Evolutionary conservation across 2,329 filamentous ascomycete genomes (phyloP), one percentile per base, ranked within the genome.

Genomic region (Immersiporthe knoxdaviesiana): DNA sequence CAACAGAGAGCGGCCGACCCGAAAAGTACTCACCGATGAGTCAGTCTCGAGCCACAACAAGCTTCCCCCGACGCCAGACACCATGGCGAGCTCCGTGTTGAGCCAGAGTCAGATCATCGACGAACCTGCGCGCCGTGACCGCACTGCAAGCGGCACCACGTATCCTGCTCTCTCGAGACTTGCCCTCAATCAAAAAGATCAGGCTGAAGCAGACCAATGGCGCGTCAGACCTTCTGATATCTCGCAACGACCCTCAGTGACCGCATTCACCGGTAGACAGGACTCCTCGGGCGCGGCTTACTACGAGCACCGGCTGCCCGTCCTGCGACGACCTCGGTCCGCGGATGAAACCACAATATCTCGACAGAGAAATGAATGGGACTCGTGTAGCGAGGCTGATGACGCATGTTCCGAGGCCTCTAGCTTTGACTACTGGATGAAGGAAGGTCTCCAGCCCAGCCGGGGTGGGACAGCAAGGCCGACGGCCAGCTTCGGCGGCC

Each of bases 61-160:
- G 24, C 77, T 88, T 1, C 87, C 87, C 12, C 87, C 87, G 0
- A 89, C 87, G 0, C 87, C 87, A 0, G 87, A 89, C 72, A 89
- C 87, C 0, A 85, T 88, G 27, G 87, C 87, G 1, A 87, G 85
- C 2, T 84, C 84, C 1, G 87, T 85, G 0, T 78, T 89, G 44
- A 80, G 82, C 7, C 80, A 81, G 18, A 84, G 82, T 69, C 81
- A 86, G 71, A 82, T 80, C 62, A 87, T 85, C 0, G 81, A 83
- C 66, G 86, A 88, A 58, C 83, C 82, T 0, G 74, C 85, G 0
- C 76, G 78, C 0, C 79, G 76, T 10, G 77, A 79, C 3, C 76
- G 75, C 2, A 74, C 71, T 0, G 73, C 72, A 1, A 73, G 75
- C 18, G 78, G 80, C 59, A 77, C 74, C 14, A 79, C 77, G 56